Conservation (phyloP, 1,139 yeast genomes). For the Meyerozyma smithsonii region DNA sequence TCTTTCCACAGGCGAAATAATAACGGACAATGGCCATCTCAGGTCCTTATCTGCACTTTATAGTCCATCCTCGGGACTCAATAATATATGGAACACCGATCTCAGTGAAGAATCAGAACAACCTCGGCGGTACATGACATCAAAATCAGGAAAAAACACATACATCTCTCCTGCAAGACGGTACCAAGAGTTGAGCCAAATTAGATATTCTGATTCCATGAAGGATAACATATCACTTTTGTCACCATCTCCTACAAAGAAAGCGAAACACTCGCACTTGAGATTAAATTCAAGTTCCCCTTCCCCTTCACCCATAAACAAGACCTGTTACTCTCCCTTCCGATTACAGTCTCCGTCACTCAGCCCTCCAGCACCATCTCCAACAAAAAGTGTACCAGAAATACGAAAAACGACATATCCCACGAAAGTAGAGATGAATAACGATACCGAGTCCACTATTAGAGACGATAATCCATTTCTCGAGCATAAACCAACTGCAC, state of each 20-base stretch:
- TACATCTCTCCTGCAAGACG: conserved; percentile 5
- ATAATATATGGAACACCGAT: background rate
- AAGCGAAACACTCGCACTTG: conserved; percentile 7
- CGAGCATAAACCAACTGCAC: background rate
- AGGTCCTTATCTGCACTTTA: conserved; percentile 3
- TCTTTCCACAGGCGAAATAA: conserved; percentile 51
- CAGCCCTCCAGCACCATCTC: too few species aligned
- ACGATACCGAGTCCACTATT: background rate
- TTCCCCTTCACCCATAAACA: background rate
- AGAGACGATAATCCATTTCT: conserved; percentile 15
- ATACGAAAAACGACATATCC: too few species aligned
- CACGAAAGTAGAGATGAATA: too few species aligned
- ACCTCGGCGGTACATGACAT: conserved; percentile 12
- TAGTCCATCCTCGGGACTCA: background rate
- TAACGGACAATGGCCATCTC: conserved; percentile 63
- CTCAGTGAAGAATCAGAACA: conserved; percentile 17
- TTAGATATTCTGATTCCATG: conserved; percentile 4
- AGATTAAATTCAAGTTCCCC: background rate
- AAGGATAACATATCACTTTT: conserved; percentile 24
- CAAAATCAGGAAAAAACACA: conserved; percentile 6
- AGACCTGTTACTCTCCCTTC: conserved; percentile 11
- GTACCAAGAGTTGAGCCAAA: conserved; percentile 1
- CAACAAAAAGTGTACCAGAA: too few species aligned
- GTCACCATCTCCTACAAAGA: conserved; percentile 30
- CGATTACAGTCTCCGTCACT: too few species aligned